phyloP scores from a whole-genome alignment of 2,329 filamentous ascomycete genomes.

The Epichloe amarillans region DNA sequence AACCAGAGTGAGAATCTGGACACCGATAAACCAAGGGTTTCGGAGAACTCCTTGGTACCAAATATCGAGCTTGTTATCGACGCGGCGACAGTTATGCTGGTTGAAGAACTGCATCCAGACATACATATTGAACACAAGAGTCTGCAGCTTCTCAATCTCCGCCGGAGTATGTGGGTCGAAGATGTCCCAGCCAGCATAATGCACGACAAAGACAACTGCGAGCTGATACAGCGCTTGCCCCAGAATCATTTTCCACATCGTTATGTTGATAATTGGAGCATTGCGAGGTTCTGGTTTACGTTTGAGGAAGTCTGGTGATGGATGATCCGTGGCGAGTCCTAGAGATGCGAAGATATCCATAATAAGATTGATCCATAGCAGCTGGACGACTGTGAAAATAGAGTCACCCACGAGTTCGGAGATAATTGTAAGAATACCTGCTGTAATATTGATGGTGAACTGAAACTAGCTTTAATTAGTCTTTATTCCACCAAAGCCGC shows the following conservation, averaged over 20 bases:
- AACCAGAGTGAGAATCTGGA: conserved; percentile 52
- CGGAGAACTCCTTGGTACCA: conserved; percentile 58
- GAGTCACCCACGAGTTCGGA: conserved; percentile 43
- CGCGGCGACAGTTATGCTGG: conserved; percentile 62
- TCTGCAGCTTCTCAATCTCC: conserved; percentile 31
- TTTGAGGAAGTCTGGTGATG: conserved; percentile 40
- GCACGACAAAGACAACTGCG: conserved; percentile 40
- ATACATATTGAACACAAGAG: conserved; percentile 73
- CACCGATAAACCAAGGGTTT: conserved; percentile 65
- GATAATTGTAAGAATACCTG: conserved; percentile 49
- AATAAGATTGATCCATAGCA: conserved; percentile 56
- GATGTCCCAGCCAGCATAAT: conserved; percentile 46
- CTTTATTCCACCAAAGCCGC: neutral
- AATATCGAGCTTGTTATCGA: conserved; percentile 75
- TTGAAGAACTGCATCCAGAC: conserved; percentile 91
- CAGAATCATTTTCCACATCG: conserved; percentile 86
- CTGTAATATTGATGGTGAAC: conserved; percentile 58
- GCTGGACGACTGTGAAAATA: conserved; percentile 48
- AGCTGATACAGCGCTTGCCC: conserved; percentile 70
- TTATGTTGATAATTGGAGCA: conserved; percentile 57
- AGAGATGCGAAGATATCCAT: conserved; percentile 59
- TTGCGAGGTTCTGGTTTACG: conserved; percentile 62
- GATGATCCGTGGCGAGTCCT: conserved; percentile 48
- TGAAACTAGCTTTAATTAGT: conserved; percentile 29
- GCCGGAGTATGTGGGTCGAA: conserved; percentile 34